A percentile compares a stretch with the other conserved stretches of the same genome.
Evolutionary conservation across 345 rosid genomes (phyloP).

Genomic region (Hibiscus trionum): DNA sequence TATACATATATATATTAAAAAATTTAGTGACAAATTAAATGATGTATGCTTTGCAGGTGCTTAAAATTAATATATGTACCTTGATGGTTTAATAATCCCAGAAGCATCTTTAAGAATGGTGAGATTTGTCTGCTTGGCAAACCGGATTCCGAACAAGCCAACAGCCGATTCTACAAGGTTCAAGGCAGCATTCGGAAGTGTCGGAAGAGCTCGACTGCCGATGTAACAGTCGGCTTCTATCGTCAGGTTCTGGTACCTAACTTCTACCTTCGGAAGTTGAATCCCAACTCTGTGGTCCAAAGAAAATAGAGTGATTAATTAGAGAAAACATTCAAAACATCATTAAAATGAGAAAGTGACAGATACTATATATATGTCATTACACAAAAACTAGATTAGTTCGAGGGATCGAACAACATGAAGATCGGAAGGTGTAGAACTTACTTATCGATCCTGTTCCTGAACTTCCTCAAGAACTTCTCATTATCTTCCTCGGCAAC

Average conservation of each 20-base stretch:
- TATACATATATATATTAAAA: background rate
- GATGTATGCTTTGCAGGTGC: too few relatives aligned
- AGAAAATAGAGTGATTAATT: background rate
- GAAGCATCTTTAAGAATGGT: slow-evolving; percentile 76
- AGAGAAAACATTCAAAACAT: background rate
- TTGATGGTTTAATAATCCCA: slow-evolving; percentile 63
- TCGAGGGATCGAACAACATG: too few relatives aligned
- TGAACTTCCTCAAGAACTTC: slow-evolving; percentile 59
- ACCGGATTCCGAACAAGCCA: slow-evolving; percentile 40
- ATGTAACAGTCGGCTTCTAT: slow-evolving; percentile 67
- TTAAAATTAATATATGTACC: slow-evolving; percentile 23
- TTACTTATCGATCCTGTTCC: slow-evolving; percentile 60
- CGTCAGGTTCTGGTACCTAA: slow-evolving; percentile 54
- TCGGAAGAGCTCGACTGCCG: slow-evolving; percentile 80
- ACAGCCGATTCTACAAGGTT: slow-evolving; percentile 65
- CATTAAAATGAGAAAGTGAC: background rate
- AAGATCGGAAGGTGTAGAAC: too few relatives aligned
- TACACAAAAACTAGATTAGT: background rate
- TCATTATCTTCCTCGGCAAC: slow-evolving; percentile 90
- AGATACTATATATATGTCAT: too few relatives aligned
- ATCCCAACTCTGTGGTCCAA: slow-evolving; percentile 64
- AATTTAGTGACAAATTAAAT: background rate
- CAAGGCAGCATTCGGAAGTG: slow-evolving; percentile 58
- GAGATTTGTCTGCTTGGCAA: slow-evolving; percentile 60
- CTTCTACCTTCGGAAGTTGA: slow-evolving; percentile 67